Evolutionary conservation across 2,329 filamentous ascomycete genomes (phyloP), one percentile per base, ranked within the genome.

Genomic region (Fusarium albosuccineum): DNA sequence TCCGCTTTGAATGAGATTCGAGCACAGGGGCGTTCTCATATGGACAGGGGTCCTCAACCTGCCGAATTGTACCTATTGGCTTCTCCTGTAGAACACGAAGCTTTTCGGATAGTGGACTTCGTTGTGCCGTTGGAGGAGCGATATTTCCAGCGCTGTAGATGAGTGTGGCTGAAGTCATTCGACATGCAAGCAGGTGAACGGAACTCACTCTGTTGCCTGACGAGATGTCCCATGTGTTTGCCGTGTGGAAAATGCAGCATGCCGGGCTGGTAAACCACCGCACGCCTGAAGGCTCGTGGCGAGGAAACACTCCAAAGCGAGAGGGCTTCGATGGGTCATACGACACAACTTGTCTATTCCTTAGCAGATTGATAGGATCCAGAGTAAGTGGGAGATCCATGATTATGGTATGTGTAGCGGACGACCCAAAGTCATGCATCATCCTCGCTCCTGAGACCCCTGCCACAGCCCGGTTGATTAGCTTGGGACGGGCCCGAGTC

Each of bases 401-500:
- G 57, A 92, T 91, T 37, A 92, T 78, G 0, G 89, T 91, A 70
- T 91, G 84, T 6, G 73, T 75, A 6, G 78, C 82, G 2, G 89
- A 91, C 2, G 90, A 89, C 13, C 90, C 90, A 76, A 92, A 92
- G 74, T 92, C 90, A 72, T 92, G 91, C 89, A 92, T 92, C 85
- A 92, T 90, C 73, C 90, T 91, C 2, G 89, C 86, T 1, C 86
- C 86, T 5, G 81, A 80, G 27, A 92, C 82, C 0, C 89, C 89
- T 0, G 88, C 85, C 0, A 92, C 82, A 0, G 88, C 80, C 26
- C 75, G 68, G 4, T 70, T 73, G 1, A 72, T 58, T 1, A 73
- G 71, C 30, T 64, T 67, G 2, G 9, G 7, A 1, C 2, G 14
- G 2, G 7, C 13, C 3, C 3, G 2, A 0, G 2, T 7, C 2